Conservation (phyloP, 768 basidiomycete species). For the Kwoniella dendrophila region DNA sequence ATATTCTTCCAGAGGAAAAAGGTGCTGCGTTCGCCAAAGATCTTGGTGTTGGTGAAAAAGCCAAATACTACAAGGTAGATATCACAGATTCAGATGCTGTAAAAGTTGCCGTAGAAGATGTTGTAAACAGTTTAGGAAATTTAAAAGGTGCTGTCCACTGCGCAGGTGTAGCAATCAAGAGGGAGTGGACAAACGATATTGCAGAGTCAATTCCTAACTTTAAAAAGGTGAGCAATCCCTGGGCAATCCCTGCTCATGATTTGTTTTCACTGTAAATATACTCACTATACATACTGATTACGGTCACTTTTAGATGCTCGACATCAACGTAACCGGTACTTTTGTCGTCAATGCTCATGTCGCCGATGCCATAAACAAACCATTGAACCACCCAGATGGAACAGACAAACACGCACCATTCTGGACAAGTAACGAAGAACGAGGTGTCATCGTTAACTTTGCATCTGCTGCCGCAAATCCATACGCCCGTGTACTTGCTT, state of each 20-base stretch:
- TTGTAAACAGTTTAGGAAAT: constrained; percentile 29
- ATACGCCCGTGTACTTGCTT: constrained; percentile 47
- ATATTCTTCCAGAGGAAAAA: constrained; percentile 42
- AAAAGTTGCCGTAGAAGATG: constrained; percentile 32
- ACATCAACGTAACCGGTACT: constrained; percentile 49
- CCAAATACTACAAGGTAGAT: constrained; percentile 40
- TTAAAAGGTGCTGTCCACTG: constrained; percentile 38
- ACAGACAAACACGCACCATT: constrained; percentile 31
- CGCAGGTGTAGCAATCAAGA: constrained; percentile 35
- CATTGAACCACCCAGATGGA: constrained; percentile 41
- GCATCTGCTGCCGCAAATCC: constrained; percentile 47
- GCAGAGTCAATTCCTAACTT: constrained; percentile 45
- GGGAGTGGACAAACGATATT: constrained; percentile 35
- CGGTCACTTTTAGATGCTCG: constrained; percentile 35
- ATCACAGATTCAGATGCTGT: constrained; percentile 44
- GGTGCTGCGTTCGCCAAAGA: constrained; percentile 32
- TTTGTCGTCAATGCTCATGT: constrained; percentile 52
- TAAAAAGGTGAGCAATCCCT: constrained; percentile 32
- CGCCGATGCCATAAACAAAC: constrained; percentile 50
- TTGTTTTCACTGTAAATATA: no score
- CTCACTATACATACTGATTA: constrained; percentile 1
- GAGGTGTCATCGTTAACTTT: constrained; percentile 53
- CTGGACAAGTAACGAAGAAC: constrained; percentile 46
- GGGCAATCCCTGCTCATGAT: not conserved
- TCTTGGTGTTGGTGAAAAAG: constrained; percentile 24